Evolutionary conservation across 2,329 filamentous ascomycete genomes (phyloP).

Genomic region (Claviceps purpurea): DNA sequence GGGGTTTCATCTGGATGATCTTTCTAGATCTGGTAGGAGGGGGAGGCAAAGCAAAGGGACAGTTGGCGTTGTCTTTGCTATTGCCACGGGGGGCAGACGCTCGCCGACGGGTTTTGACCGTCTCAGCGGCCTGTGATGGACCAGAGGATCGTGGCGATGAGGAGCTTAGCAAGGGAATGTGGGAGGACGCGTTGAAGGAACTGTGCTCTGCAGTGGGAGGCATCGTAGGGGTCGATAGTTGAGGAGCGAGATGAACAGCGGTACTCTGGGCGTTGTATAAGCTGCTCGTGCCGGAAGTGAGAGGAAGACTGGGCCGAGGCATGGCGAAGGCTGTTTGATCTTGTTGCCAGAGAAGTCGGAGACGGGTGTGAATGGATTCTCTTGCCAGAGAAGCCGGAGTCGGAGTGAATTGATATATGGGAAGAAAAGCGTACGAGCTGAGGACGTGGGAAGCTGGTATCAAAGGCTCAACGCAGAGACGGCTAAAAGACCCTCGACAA

Average conservation of each 20-base stretch:
- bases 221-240: conserved; percentile 65
- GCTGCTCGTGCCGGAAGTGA: conserved; percentile 64
- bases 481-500: too few relatives aligned
- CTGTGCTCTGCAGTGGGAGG: conserved; percentile 19
- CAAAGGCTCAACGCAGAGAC: too few relatives aligned
- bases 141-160: conserved; percentile 18
- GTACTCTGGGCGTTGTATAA: conserved; percentile 52
- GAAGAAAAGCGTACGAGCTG: too few relatives aligned
- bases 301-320: conserved; percentile 34
- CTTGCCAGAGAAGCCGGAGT: background rate
- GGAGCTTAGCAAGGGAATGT: conserved; percentile 9
- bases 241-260: conserved; percentile 54
- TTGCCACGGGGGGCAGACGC: conserved; percentile 29
- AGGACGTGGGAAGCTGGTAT: too few relatives aligned
- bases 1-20: conserved; percentile 95
- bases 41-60: conserved; percentile 70
- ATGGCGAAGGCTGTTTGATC: conserved; percentile 11
- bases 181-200: conserved; percentile 10
- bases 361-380: background rate
- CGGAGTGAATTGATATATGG: background rate
- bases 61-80: conserved; percentile 34
- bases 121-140: conserved; percentile 35
- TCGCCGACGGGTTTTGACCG: conserved; percentile 40
- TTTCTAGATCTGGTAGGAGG: conserved; percentile 85
- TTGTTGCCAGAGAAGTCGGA: background rate